phyloP scores from a whole-genome alignment of 805 yeast species.

The Blastobotrys attinorum region DNA sequence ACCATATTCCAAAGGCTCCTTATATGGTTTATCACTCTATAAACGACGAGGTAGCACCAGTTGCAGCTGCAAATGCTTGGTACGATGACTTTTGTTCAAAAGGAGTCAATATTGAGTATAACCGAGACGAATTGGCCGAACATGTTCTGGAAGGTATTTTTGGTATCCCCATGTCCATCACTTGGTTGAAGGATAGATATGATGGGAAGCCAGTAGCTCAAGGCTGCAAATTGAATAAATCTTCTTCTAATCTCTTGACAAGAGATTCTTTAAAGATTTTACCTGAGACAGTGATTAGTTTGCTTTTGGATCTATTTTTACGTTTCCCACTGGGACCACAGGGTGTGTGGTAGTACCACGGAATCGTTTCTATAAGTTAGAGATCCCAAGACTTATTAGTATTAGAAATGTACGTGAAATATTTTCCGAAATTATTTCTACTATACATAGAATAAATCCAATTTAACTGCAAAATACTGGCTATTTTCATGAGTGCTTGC shows the following conservation, averaged over 20 bases:
- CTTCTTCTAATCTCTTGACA: not conserved
- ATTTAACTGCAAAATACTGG: too few species aligned
- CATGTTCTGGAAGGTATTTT: not conserved
- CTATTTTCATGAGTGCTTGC: too few species aligned
- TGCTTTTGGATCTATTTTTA: not conserved
- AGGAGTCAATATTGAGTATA: conserved; percentile 3
- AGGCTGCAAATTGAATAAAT: not conserved
- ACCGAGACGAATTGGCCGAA: not conserved
- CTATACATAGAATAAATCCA: too few species aligned
- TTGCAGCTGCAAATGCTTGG: not conserved
- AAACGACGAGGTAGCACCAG: conserved; percentile 18
- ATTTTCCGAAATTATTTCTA: too few species aligned
- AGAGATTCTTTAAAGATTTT: not conserved
- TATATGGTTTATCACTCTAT: conserved; percentile 23
- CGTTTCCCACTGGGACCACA: not conserved
- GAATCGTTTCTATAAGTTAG: too few species aligned
- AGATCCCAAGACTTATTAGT: too few species aligned
- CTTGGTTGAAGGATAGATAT: conserved; percentile 3
- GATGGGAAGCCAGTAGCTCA: not conserved
- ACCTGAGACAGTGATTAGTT: not conserved
- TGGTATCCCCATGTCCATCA: not conserved
- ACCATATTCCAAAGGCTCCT: conserved; percentile 17
- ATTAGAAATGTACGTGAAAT: too few species aligned
- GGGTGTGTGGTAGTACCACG: too few species aligned
- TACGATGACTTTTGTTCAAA: not conserved